These are phyloP conservation scores for Alternaria ethzedia DNA, from an alignment of 2,329 filamentous ascomycete genomes.

Conservation along the genomic window DNA sequence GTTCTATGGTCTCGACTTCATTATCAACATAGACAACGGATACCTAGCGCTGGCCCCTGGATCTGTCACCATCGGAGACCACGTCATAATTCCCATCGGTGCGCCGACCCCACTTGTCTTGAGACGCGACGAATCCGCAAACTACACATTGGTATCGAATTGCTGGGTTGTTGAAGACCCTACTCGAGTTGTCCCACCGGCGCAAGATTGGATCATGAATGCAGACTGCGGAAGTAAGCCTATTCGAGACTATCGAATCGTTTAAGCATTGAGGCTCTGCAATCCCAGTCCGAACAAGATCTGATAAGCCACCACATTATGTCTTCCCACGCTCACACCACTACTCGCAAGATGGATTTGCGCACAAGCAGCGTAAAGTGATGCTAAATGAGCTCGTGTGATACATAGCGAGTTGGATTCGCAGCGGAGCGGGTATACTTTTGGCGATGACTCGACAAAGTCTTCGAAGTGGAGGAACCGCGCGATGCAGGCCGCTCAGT, in stretches of 20 bases:
- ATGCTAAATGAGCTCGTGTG: conserved; percentile 29
- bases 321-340: conserved; percentile 16
- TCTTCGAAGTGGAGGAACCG: conserved; percentile 44
- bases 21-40: not conserved
- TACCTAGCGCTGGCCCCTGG: not conserved
- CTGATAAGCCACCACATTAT: not conserved
- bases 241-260: too few species aligned
- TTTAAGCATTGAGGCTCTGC: too few species aligned
- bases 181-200: not conserved
- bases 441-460: conserved; percentile 44
- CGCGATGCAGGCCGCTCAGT: conserved; percentile 37
- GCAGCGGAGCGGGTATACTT: conserved; percentile 52
- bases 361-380: conserved; percentile 55
- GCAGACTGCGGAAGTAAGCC: too few species aligned
- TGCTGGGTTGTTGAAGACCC: not conserved
- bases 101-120: not conserved
- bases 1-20: not conserved
- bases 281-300: not conserved
- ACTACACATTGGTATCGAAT: not conserved
- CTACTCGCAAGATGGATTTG: conserved; percentile 49
- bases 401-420: conserved; percentile 42
- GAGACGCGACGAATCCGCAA: not conserved
- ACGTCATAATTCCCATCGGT: not conserved
- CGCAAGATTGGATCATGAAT: not conserved
- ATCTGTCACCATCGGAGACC: not conserved